phyloP scores from a whole-genome alignment of 768 basidiomycete genomes.

The Phanerochaete carnosa region DNA sequence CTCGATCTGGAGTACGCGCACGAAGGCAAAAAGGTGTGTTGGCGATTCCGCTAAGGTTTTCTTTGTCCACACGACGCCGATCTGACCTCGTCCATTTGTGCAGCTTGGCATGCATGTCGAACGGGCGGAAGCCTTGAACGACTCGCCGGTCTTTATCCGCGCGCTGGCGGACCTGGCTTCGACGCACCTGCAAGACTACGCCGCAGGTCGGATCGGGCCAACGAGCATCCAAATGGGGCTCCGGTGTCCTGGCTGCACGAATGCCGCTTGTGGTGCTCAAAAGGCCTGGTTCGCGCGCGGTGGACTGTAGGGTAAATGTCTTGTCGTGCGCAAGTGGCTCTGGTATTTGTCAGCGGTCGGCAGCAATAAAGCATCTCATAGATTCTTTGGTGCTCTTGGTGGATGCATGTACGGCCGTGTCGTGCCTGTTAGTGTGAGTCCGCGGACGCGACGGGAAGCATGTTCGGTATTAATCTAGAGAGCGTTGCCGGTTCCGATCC shows the following conservation, averaged over 20 bases:
- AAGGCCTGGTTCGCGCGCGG: constrained; percentile 89
- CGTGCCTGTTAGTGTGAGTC: background rate
- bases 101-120: constrained; percentile 90
- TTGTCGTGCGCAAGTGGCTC: background rate
- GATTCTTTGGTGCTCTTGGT: background rate
- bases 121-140: constrained; percentile 89
- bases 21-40: constrained; percentile 83
- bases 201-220: constrained; percentile 51
- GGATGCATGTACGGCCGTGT: background rate
- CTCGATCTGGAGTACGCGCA: constrained; percentile 90
- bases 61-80: background rate
- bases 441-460: background rate
- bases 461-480: background rate
- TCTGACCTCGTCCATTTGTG: constrained; percentile 6
- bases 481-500: background rate
- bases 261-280: constrained; percentile 79
- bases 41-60: background rate
- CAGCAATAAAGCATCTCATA: no score
- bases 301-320: constrained; percentile 37
- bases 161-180: constrained; percentile 90
- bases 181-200: constrained; percentile 68
- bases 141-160: constrained; percentile 92
- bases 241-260: constrained; percentile 92
- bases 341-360: background rate
- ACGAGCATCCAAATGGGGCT: constrained; percentile 79